Conservation (phyloP, 1,284 basidiomycete genomes). For the Coriolopsis trogii region DNA sequence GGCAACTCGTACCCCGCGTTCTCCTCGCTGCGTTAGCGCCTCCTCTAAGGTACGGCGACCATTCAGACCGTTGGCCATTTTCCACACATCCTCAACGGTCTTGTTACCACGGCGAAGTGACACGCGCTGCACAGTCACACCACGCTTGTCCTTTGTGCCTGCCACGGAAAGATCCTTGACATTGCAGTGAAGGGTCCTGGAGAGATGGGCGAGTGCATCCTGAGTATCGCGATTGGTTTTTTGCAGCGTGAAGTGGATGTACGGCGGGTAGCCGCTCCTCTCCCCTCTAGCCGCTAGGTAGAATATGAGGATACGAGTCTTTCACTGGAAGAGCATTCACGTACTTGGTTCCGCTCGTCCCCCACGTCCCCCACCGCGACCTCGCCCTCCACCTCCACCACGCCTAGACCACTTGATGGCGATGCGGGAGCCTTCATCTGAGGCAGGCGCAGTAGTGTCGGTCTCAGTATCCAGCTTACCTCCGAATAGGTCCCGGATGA, state of each 20-base stretch:
- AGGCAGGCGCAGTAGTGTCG: constrained; percentile 50
- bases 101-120: constrained; percentile 80
- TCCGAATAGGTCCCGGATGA: constrained; percentile 79
- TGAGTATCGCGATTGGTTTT: constrained; percentile 99
- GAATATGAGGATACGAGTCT: too few species aligned
- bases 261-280: constrained; percentile 78
- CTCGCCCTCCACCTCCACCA: constrained; percentile 45
- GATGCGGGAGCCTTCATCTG: constrained; percentile 70
- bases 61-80: constrained; percentile 68
- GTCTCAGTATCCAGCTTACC: constrained; percentile 87
- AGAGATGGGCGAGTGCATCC: constrained; percentile 84
- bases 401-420: constrained; percentile 72
- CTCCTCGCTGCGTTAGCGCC: constrained; percentile 74
- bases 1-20: constrained; percentile 87
- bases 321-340: too few species aligned
- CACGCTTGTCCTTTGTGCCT: constrained; percentile 98
- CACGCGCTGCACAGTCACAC: constrained; percentile 93
- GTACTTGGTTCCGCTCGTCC: constrained; percentile 42
- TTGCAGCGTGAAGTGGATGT: constrained; percentile 96
- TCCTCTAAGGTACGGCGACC: constrained; percentile 60
- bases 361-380: constrained; percentile 49
- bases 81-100: constrained; percentile 88
- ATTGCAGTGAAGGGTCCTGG: constrained; percentile 75
- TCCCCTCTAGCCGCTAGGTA: constrained; percentile 38
- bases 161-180: constrained; percentile 86